Base-by-base conservation (phyloP, 495 filamentous ascomycete species). In the Hyaloscypha variabilis region DNA sequence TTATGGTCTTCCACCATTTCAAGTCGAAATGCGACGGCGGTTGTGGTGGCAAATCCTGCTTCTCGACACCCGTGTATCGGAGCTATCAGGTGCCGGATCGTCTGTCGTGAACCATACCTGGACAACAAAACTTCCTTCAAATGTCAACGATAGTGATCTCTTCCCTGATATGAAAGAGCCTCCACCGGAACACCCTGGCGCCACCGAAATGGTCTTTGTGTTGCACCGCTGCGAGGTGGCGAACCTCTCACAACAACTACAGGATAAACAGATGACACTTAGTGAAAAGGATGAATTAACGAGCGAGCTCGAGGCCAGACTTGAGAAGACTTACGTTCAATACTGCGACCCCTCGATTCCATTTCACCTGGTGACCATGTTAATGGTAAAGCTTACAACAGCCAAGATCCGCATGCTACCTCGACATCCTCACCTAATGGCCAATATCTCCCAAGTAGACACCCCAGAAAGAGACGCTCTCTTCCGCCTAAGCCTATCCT, bases 71-170 rank as follows among this genome's bases (percentile, higher is more conserved):
- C 76, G 81, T 26, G 77, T 81, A 0, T 75, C 78, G 29, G 82
- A 89, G 63, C 78, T 89, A 31, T 85, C 88, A 51, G 90, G 90
- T 31, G 85, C 94, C 67, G 92, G 93, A 58, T 88, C 93, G 70
- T 91, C 91, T 0, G 89, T 90, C 28, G 90, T 95, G 4, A 87
- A 83, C 21, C 88, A 96, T 26, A 74, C 85, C 19, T 68, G 69
- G 79, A 85, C 63, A 78, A 82, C 26, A 69, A 80, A 82, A 60
- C 49, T 63, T 30, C 78, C 79, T 0, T 66, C 69, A 2, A 81
- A 80, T 67, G 42, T 81, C 28, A 76, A 80, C 64, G 79, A 82
- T 55, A 75, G 70, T 67, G 77, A 80, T 50, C 67, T 82, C 19
- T 74, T 67, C 60, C 77, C 75, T 1, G 75, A 72, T 28, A 79